These are phyloP conservation scores for Trichoderma asperellum DNA, from an alignment of 2,329 filamentous ascomycete species.

Conservation along the genomic window DNA sequence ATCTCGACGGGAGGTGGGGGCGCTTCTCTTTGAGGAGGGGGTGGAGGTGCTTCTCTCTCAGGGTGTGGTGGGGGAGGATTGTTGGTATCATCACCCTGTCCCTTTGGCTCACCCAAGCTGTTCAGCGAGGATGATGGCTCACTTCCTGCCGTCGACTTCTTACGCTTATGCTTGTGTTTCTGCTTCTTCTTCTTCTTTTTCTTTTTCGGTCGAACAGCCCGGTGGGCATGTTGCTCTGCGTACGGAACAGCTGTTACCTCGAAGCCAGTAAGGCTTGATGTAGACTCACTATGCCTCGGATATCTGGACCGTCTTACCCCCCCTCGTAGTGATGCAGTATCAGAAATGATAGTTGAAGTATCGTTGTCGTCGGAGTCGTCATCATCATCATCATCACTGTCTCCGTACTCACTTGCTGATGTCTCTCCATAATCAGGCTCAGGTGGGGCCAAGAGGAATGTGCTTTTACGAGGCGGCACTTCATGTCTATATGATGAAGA, in stretches of 20 bases:
- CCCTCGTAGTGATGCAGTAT: background rate
- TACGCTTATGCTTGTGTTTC: constrained; percentile 44
- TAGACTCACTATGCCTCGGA: background rate
- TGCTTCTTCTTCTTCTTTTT: constrained; percentile 20
- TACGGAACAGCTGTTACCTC: background rate
- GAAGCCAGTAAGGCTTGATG: constrained; percentile 7
- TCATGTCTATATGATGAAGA: background rate
- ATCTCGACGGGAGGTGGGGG: background rate
- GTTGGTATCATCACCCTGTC: background rate
- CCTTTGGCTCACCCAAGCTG: background rate
- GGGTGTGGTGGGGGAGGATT: background rate
- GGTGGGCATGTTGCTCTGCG: constrained; percentile 1
- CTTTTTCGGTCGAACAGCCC: constrained; percentile 3
- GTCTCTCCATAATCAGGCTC: constrained; percentile 3
- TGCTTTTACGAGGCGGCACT: background rate
- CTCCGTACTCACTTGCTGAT: constrained; percentile 3
- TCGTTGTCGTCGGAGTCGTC: background rate
- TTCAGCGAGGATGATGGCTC: constrained; percentile 9
- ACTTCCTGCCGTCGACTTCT: constrained; percentile 21
- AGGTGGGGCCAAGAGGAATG: background rate
- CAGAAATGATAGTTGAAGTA: background rate
- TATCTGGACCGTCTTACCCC: background rate
- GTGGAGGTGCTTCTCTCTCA: background rate
- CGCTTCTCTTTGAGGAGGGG: background rate
- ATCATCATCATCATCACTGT: background rate